Base-by-base conservation (phyloP, 2,329 filamentous ascomycete genomes). In the Escovopsis sp. region DNA sequence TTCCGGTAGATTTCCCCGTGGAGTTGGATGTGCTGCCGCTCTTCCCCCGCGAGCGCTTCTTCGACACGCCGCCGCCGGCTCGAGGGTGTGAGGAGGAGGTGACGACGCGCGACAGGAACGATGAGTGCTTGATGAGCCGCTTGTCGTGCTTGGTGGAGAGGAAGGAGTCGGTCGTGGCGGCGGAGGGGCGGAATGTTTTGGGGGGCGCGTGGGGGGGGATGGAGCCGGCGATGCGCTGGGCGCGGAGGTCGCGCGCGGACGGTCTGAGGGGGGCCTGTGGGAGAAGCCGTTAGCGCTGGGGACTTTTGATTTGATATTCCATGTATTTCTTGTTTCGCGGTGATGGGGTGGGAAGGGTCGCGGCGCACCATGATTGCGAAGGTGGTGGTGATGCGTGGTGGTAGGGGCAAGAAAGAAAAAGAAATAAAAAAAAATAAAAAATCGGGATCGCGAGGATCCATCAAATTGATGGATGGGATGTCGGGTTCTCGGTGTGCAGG, bases 131-230 rank as follows among this genome's bases (percentile, higher is more conserved):
- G 52, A 93, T 84, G 30, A 71, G 66, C 20, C 81, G 82, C 66
- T 89, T 94, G 66, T 93, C 84, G 56, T 75, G 79, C 63, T 95
- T 96, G 48, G 72, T 78, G 42, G 77, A 72, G 46, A 77, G 66
- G 61, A 89, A 88, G 45, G 58, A 48, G 56, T 77, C 71, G 37
- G 66, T 60, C 12, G 71, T 67, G 38, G 63, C 56, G 50, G 72
- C 68, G 51, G 70, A 63, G 39, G 64, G 55, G 40, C 70, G 72
- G 57, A 71, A 69, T 11, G 67, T 64, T 53, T 69, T 71, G 55
- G 66, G 62, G 39, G 73, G 69, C 16, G 68, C 58, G 46, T 71
- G 64, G 10, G 67, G 67, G 55, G 71, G 65, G 51, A 66, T 61
- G 51, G 64, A 53, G 51, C 62, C 66, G 45, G 66, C 63, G 37